phyloP scores from a whole-genome alignment of 2,329 filamentous ascomycete species.

The Exophiala oligosperma region DNA sequence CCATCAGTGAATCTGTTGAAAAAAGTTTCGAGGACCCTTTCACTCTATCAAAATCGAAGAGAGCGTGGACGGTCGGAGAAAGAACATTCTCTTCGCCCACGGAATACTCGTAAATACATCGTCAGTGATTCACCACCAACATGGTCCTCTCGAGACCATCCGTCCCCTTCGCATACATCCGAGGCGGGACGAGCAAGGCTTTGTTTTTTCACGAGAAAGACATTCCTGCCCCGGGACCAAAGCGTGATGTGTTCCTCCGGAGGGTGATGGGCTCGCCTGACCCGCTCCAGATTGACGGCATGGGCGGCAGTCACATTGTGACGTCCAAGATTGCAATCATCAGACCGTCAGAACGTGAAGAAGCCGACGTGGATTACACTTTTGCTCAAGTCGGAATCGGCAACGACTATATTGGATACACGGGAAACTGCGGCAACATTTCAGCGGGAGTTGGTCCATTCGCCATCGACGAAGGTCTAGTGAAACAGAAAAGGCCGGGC shows the following conservation, averaged over 20 bases:
- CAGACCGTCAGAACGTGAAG: conserved; percentile 48
- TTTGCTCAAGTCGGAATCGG: conserved; percentile 68
- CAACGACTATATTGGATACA: conserved; percentile 35
- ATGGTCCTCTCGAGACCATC: neutral
- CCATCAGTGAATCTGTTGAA: too few relatives aligned
- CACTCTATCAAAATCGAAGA: too few relatives aligned
- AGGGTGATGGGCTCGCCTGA: conserved; percentile 24
- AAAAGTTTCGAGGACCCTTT: too few relatives aligned
- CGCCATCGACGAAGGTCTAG: conserved; percentile 24
- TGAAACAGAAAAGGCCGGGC: conserved; percentile 10
- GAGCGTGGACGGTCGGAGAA: too few relatives aligned
- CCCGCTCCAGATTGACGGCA: conserved; percentile 69
- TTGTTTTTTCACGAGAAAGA: conserved; percentile 56
- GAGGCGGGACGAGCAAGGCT: conserved; percentile 67
- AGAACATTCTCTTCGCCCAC: too few relatives aligned
- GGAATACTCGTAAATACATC: too few relatives aligned
- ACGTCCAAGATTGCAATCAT: conserved; percentile 72
- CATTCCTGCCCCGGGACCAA: conserved; percentile 42
- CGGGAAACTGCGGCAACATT: conserved; percentile 24
- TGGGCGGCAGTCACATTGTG: conserved; percentile 67
- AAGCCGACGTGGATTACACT: conserved; percentile 66
- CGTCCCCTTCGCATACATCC: conserved; percentile 53
- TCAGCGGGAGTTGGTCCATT: conserved; percentile 22
- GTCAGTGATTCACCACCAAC: too few relatives aligned
- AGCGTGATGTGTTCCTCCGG: conserved; percentile 14